Base-by-base conservation (phyloP, 2,329 filamentous ascomycete species). In the Fusarium coffeatum region DNA sequence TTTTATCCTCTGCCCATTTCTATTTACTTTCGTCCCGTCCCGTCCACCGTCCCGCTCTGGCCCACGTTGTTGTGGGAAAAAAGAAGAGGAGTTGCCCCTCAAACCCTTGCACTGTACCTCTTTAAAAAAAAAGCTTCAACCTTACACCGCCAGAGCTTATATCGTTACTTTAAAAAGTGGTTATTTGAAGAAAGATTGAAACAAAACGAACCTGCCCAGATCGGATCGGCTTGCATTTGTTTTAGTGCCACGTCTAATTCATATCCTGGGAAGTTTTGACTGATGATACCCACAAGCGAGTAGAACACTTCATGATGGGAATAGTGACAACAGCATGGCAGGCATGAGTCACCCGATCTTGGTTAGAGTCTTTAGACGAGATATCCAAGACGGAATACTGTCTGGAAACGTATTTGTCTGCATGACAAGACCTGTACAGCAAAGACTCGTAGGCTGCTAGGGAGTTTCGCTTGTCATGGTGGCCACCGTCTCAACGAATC, bases 81-180 rank as follows among this genome's bases (percentile, higher is more conserved):
- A 32, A 45, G 42, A 28, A 42, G 41, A 47, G 27, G 42, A 28
- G 23, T 49, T 49, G 10, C 34, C 51, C 46, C 62, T 37, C 34
- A 23, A 37, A 28, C 34, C 32, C 34, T 41, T 40, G 41, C 47
- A 45, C 45, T 27, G 59, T 28, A n/a, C 34, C 34, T 37, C 16
- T 37, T 8, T 18, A 1, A 13, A 15, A 23, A 41, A 18, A 56
- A 37, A 37, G 27, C 55, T 42, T 43, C 46, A 46, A 73, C 69
- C 70, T 73, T 64, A 64, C 60, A 64, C 60, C 60, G 60, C 60
- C 43, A 64, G 40, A 57, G 49, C 43, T 64, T 64, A 57, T 45
- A 57, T 64, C 34, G 20, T 45, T 46, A 45, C 59, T 37, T 64
- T 45, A 57, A 45, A 50, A 40, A 57, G 40, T 61, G 46, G 48